These are phyloP conservation scores for Chaetomium strumarium DNA, from an alignment of 2,329 filamentous ascomycete species.

Conservation along the genomic window DNA sequence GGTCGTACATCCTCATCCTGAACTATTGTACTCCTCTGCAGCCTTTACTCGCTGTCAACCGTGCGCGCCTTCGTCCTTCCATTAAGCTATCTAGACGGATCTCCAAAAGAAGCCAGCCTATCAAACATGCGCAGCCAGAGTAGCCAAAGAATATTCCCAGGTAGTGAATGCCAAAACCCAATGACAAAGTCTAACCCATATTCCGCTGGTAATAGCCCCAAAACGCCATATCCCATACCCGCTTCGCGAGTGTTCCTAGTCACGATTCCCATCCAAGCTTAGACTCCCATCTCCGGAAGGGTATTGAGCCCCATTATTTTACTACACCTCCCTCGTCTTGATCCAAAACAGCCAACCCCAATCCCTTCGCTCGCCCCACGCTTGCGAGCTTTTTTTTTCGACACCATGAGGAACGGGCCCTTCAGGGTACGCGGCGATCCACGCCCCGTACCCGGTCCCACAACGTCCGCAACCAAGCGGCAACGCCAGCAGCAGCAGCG, in stretches of 20 bases:
- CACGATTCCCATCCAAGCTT: neutral
- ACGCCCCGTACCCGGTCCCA: too few species aligned
- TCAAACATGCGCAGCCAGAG: neutral
- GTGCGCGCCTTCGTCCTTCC: neutral
- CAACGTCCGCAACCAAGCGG: neutral
- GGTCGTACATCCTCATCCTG: too few species aligned
- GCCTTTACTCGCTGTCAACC: too few species aligned
- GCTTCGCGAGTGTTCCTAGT: neutral
- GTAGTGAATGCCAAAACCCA: neutral
- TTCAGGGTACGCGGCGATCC: too few species aligned
- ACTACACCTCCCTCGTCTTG: neutral
- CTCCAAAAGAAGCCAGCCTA: neutral
- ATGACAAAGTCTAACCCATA: constrained; percentile 3
- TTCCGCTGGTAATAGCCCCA: neutral
- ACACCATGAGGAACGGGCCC: neutral
- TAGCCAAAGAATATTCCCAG: neutral
- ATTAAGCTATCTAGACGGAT: constrained; percentile 1
- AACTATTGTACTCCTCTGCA: too few species aligned
- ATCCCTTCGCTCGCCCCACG: neutral
- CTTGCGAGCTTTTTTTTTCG: neutral
- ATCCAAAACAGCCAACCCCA: too few species aligned
- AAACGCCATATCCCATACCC: constrained; percentile 5
- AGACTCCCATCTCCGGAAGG: neutral
- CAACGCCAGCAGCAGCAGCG: neutral
- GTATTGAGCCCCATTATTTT: neutral